Evolutionary conservation across 2,329 filamentous ascomycete species (phyloP).

Genomic region (Aspergillus sp.): DNA sequence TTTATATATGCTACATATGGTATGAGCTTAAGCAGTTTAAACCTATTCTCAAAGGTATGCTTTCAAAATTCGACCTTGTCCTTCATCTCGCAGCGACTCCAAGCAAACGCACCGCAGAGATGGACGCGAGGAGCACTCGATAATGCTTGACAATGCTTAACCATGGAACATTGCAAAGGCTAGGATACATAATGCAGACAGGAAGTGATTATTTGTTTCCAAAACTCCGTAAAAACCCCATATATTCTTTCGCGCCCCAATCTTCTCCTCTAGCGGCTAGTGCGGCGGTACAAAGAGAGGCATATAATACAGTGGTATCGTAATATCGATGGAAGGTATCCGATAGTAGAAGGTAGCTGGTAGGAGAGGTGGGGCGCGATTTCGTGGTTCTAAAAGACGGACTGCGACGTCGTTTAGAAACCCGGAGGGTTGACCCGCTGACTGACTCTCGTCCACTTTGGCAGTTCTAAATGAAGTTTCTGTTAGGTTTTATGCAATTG

Average conservation of each 20-base stretch:
- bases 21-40: neutral
- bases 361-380: neutral
- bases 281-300: constrained; percentile 9
- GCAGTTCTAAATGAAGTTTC: constrained; percentile 59
- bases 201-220: constrained; percentile 29
- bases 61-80: neutral
- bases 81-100: neutral
- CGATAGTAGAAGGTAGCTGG: neutral
- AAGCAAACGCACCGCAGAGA: neutral
- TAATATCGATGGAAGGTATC: constrained; percentile 9
- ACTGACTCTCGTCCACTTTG: constrained; percentile 93
- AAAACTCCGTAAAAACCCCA: constrained; percentile 34
- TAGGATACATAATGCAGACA: constrained; percentile 16
- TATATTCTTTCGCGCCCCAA: constrained; percentile 22
- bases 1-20: constrained; percentile 7
- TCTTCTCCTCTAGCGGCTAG: constrained; percentile 7
- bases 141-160: constrained; percentile 13
- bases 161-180: constrained; percentile 26
- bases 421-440: constrained; percentile 92
- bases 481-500: neutral
- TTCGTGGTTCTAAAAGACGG: neutral
- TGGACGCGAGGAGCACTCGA: constrained; percentile 8
- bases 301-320: constrained; percentile 32
- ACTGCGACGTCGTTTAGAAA: constrained; percentile 60
- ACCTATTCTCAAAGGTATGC: neutral